phyloP scores from a whole-genome alignment of 73 alveolate species.

The Symbiodinium pilosum region DNA sequence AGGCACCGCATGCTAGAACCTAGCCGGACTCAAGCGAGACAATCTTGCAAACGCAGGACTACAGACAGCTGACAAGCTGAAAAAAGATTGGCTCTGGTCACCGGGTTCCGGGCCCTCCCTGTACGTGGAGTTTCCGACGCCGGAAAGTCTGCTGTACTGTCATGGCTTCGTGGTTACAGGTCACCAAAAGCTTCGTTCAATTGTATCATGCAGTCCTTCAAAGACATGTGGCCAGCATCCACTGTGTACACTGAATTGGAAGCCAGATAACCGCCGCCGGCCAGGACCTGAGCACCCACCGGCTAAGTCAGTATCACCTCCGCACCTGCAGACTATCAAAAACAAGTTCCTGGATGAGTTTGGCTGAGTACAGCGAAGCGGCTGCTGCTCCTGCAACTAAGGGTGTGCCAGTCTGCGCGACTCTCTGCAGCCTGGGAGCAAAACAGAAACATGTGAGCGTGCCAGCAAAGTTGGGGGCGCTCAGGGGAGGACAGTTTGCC shows the following conservation, averaged over 20 bases:
- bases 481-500: not conserved
- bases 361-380: not conserved
- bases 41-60: too few species aligned
- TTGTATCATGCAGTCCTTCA: constrained; percentile 4
- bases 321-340: not conserved
- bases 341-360: not conserved
- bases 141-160: constrained; percentile 71
- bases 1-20: too few species aligned
- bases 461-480: not conserved
- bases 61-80: too few species aligned
- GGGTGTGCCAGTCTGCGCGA: constrained; percentile 62
- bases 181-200: not conserved
- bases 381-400: constrained; percentile 41
- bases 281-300: constrained; percentile 16
- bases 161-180: not conserved
- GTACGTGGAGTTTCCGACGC: constrained; percentile 48
- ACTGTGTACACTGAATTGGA: constrained; percentile 71
- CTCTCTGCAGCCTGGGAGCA: constrained; percentile 36
- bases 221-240: constrained; percentile 94
- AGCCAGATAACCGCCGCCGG: constrained; percentile 57
- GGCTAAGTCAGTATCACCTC: too few species aligned
- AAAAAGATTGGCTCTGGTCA: too few species aligned
- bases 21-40: too few species aligned
- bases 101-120: constrained; percentile 40
- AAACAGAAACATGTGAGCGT: not conserved